Evolutionary conservation across 768 basidiomycete species (phyloP), one percentile per base, ranked within the genome.

Genomic region (Naganishia vaughanmartiniae): DNA sequence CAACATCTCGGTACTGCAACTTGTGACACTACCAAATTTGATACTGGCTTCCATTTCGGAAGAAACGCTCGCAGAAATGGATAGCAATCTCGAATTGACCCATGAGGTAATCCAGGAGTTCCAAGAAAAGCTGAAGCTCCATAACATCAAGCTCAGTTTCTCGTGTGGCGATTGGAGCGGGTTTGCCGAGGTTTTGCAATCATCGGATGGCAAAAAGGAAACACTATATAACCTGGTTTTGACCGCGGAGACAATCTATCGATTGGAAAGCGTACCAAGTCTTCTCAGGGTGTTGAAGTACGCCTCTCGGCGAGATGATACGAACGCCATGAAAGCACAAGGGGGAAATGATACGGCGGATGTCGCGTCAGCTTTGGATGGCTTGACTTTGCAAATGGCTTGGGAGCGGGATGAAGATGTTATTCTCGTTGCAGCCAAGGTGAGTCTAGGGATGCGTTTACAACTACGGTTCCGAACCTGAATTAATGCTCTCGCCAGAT

Each of bases 161-260:
- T 92, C 89, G 76, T 85, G 87, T 26, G 94, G 95, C 1, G 86
- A 90, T 19, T 99, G 95, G 95, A 54, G 56, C 5, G 78, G 77
- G 1, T 73, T 83, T 36, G 74, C 72, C 0, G 53, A 70, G 0
- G 56, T 56, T 9, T 63, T 77, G n/a, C 30, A 54, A 26, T 26
- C 14, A 15, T 26, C 21, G 39, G 63, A 56, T 34, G 24, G 2
- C 15, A 36, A 83, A 83, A 10, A 77, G 34, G 70, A 71, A 31
- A 36, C 74, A 56, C 46, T 33, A 2, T 92, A 90, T 81, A 86
- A 93, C 75, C 73, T 93, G 53, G 83, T 96, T 1, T 82, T 98
- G 60, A 92, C 93, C 0, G 91, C 91, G 30, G 95, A 99, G 82
- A 98, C 95, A 48, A 92, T 98, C 26, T 98, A 99, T 77, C 84